Evolutionary conservation across 2,329 filamentous ascomycete genomes (phyloP).

Genomic region (Aspergillus brasiliensis): DNA sequence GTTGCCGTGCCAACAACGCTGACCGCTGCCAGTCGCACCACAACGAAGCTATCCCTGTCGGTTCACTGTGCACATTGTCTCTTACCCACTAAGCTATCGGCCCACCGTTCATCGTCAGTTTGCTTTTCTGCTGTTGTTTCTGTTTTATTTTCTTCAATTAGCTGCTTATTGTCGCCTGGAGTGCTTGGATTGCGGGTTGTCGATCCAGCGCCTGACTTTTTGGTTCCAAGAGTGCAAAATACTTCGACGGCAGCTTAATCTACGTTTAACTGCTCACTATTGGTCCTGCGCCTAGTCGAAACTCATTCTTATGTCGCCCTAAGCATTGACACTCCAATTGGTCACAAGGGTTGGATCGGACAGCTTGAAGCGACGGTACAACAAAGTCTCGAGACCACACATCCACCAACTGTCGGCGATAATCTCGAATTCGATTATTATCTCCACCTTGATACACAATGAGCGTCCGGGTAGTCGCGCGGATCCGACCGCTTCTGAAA

Average conservation of each 20-base stretch:
- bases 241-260: not conserved
- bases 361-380: not conserved
- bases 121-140: slow-evolving; percentile 9
- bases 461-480: slow-evolving; percentile 80
- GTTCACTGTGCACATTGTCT: not conserved
- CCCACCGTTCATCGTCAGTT: not conserved
- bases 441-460: slow-evolving; percentile 27
- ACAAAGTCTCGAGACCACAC: not conserved
- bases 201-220: not conserved
- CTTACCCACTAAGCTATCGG: not conserved
- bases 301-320: not conserved
- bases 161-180: slow-evolving; percentile 11
- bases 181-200: not conserved
- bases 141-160: slow-evolving; percentile 1
- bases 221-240: not conserved
- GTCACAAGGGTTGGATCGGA: not conserved
- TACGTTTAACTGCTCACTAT: not conserved
- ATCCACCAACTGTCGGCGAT: not conserved
- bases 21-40: slow-evolving; percentile 21
- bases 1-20: slow-evolving; percentile 30
- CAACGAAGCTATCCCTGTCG: slow-evolving; percentile 16
- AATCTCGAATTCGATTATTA: not conserved
- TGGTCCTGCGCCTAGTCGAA: not conserved
- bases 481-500: slow-evolving; percentile 84
- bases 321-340: not conserved